A percentile compares a stretch with the other conserved stretches of the same genome.
These are phyloP conservation scores for Sphagnum tenellum DNA, from an alignment of 225 moss, liverwort and hornwort genomes.

Conservation along the genomic window DNA sequence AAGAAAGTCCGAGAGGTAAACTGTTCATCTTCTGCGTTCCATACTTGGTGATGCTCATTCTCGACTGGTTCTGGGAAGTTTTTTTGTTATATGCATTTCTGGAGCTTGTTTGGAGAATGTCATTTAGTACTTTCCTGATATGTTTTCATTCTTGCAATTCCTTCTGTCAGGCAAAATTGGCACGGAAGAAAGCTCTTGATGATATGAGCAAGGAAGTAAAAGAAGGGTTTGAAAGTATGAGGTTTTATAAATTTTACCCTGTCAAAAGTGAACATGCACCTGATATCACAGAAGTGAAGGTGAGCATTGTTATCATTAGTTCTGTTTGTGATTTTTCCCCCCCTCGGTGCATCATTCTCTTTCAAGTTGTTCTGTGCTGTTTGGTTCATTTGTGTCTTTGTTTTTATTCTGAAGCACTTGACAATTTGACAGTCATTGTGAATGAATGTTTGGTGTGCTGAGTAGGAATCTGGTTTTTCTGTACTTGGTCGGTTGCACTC, in stretches of 20 bases:
- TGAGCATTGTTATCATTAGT: not conserved
- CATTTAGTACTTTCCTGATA: too few relatives aligned
- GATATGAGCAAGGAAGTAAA: constrained; percentile 73
- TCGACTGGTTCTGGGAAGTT: not conserved
- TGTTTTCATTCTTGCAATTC: too few relatives aligned
- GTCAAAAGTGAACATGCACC: constrained; percentile 59
- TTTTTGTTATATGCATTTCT: not conserved
- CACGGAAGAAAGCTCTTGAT: constrained; percentile 60
- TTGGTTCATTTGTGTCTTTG: not conserved
- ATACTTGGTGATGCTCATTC: not conserved
- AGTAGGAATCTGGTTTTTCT: not conserved
- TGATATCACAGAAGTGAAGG: constrained; percentile 59
- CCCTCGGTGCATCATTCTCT: not conserved
- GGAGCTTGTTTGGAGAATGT: too few relatives aligned
- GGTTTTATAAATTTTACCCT: constrained; percentile 88
- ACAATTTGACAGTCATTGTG: not conserved
- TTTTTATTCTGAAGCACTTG: not conserved
- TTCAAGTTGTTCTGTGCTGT: not conserved
- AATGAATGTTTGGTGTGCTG: not conserved
- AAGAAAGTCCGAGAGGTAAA: constrained; percentile 44
- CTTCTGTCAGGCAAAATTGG: constrained; percentile 31
- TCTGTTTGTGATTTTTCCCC: not conserved
- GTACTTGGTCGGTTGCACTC: not conserved
- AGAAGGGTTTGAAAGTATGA: constrained; percentile 72
- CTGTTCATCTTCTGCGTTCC: not conserved